Evolutionary conservation across 352 stramenopile genomes (phyloP).

Genomic region (Globisporangium okanoganense): DNA sequence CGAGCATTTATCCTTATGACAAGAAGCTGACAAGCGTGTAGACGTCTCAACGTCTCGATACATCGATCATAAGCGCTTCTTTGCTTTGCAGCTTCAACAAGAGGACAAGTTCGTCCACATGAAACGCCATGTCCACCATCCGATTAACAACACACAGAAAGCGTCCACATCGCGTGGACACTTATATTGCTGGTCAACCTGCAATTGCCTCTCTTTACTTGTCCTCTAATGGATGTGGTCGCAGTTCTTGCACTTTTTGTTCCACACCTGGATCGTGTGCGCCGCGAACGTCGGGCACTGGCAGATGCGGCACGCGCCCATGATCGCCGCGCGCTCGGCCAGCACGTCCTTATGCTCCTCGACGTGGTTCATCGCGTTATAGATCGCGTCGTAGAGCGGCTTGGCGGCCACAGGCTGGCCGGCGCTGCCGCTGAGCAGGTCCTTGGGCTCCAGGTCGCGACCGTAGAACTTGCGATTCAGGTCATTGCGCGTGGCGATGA

Average conservation of each 20-base stretch:
- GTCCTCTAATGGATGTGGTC: constrained; percentile 35
- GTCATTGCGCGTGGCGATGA: constrained; percentile 76
- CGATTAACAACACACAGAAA: neutral
- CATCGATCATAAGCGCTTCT: no score
- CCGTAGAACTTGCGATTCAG: constrained; percentile 94
- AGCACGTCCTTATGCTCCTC: constrained; percentile 31
- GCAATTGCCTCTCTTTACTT: neutral
- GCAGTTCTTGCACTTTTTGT: constrained; percentile 64
- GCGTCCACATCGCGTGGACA: neutral
- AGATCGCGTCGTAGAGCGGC: constrained; percentile 54
- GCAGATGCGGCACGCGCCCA: constrained; percentile 35
- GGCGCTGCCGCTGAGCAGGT: constrained; percentile 38
- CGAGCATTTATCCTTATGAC: no score
- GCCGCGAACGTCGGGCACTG: constrained; percentile 38
- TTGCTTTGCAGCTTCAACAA: no score
- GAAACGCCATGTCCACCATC: no score
- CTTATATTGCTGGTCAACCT: neutral
- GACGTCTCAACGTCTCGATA: no score
- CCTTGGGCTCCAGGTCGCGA: constrained; percentile 41
- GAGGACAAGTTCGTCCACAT: no score
- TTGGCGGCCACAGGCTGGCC: constrained; percentile 34
- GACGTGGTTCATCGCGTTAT: constrained; percentile 35
- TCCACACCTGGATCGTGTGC: constrained; percentile 46
- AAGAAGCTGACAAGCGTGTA: no score
- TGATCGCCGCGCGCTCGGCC: constrained; percentile 29